Evolutionary conservation across 83 land plant species (phyloP).

Genomic region (Picea mariana): DNA sequence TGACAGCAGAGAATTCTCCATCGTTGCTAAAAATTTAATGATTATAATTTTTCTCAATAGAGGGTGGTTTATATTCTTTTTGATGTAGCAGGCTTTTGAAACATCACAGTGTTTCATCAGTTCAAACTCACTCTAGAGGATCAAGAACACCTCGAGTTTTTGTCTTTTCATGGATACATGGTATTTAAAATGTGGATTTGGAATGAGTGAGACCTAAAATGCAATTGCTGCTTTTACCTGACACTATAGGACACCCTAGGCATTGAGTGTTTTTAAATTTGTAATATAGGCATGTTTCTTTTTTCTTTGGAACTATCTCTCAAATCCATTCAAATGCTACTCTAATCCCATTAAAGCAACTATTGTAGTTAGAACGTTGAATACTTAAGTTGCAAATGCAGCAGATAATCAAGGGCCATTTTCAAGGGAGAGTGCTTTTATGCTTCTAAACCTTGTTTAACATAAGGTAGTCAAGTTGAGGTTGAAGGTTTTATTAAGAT

Average conservation of each 20-base stretch:
- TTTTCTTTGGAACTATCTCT: no score
- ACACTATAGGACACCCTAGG: neutral
- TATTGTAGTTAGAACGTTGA: no score
- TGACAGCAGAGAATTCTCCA: neutral
- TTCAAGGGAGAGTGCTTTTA: no score
- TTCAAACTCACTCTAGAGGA: neutral
- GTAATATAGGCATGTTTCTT: no score
- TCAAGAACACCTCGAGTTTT: neutral
- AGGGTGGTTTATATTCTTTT: neutral
- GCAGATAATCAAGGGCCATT: no score
- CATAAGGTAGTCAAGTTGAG: no score
- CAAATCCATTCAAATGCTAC: no score
- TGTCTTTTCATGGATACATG: neutral
- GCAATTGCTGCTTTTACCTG: neutral
- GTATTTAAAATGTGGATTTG: neutral
- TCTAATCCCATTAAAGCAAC: no score
- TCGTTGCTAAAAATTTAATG: neutral
- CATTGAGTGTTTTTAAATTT: no score
- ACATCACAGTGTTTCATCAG: neutral
- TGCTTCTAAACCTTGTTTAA: no score
- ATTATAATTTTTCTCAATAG: neutral
- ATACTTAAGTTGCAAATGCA: no score
- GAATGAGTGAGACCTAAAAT: neutral
- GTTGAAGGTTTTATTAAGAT: no score
- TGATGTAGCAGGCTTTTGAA: slow-evolving; percentile 4